Evolutionary conservation across 2,329 filamentous ascomycete genomes (phyloP).

Genomic region (Cucurbitaria berberidis): DNA sequence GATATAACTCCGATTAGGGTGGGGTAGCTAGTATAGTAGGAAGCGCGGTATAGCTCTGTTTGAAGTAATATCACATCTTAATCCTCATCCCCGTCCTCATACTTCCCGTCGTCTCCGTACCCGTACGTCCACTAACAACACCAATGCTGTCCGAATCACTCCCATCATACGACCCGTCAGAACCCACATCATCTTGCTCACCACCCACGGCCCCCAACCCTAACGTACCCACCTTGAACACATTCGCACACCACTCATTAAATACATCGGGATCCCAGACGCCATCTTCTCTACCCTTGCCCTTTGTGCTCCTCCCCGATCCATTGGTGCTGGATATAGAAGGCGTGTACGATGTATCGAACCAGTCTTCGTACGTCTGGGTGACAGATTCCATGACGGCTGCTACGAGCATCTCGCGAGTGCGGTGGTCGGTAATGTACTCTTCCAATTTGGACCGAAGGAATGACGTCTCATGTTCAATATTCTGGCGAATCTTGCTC

Average conservation of each 20-base stretch:
- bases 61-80: constrained; percentile 27
- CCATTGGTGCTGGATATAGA: constrained; percentile 27
- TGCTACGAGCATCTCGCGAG: constrained; percentile 69
- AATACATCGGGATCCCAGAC: constrained; percentile 71
- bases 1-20: too few relatives aligned
- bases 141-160: constrained; percentile 36
- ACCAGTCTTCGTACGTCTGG: constrained; percentile 69
- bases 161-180: constrained; percentile 34
- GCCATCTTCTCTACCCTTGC: constrained; percentile 65
- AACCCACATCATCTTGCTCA: constrained; percentile 11
- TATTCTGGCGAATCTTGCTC: constrained; percentile 58
- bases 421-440: constrained; percentile 69
- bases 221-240: constrained; percentile 62
- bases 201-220: constrained; percentile 38
- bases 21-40: too few relatives aligned
- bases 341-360: constrained; percentile 57
- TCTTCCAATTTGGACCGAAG: constrained; percentile 64
- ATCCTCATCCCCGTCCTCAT: constrained; percentile 40
- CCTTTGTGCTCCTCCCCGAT: constrained; percentile 24
- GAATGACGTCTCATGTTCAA: constrained; percentile 64
- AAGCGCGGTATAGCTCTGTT: not conserved
- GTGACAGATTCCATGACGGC: constrained; percentile 70
- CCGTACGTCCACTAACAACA: constrained; percentile 30
- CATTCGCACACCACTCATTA: constrained; percentile 64
- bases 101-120: constrained; percentile 35